Evolutionary conservation across 2,329 filamentous ascomycete genomes (phyloP).

Genomic region (Phaeosphaeriaceae sp.): DNA sequence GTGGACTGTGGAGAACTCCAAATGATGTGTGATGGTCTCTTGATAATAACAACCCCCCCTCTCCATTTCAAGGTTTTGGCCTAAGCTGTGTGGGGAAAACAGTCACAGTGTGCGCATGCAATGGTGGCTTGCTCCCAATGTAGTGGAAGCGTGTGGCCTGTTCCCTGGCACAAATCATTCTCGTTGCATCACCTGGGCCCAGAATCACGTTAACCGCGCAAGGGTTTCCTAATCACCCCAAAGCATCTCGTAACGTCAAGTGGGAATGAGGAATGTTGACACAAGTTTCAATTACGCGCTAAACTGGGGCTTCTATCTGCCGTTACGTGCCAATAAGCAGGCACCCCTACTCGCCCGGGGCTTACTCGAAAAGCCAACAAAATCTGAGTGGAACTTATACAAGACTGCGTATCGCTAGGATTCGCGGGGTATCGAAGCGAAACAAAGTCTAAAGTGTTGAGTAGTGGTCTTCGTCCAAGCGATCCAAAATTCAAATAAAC

Average conservation of each 20-base stretch:
- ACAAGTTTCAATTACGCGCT: slow-evolving; percentile 41
- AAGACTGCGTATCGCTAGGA: slow-evolving; percentile 39
- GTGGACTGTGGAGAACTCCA: slow-evolving; percentile 17
- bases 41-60: slow-evolving; percentile 9
- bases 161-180: slow-evolving; percentile 21
- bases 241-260: slow-evolving; percentile 41
- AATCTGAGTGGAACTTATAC: slow-evolving; percentile 42
- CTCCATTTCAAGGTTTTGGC: not conserved
- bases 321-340: slow-evolving; percentile 39
- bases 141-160: slow-evolving; percentile 24
- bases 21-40: slow-evolving; percentile 20
- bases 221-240: slow-evolving; percentile 16
- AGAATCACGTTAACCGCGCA: slow-evolving; percentile 42
- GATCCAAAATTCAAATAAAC: slow-evolving; percentile 11
- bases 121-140: slow-evolving; percentile 14
- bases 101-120: slow-evolving; percentile 7
- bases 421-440: slow-evolving; percentile 45
- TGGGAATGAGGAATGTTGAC: slow-evolving; percentile 20
- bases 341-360: slow-evolving; percentile 20
- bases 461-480: not conserved
- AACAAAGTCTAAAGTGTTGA: slow-evolving; percentile 34
- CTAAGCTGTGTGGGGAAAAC: slow-evolving; percentile 23
- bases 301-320: slow-evolving; percentile 40
- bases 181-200: slow-evolving; percentile 38
- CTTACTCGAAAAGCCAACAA: slow-evolving; percentile 18